These are phyloP conservation scores for Annulohypoxylon maeteangense DNA, from an alignment of 495 filamentous ascomycete genomes.

Conservation along the genomic window DNA sequence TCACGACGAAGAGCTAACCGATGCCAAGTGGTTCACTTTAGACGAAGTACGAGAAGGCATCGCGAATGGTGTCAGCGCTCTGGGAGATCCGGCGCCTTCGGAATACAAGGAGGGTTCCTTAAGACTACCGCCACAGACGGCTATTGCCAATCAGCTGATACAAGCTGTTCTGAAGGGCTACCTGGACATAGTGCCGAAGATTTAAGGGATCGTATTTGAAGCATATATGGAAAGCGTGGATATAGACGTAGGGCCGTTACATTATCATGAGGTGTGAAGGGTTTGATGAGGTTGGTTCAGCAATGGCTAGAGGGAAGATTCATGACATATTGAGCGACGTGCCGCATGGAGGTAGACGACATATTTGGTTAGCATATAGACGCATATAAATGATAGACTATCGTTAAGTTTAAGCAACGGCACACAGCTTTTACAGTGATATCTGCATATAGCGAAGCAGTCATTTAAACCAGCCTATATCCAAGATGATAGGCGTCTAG, in stretches of 20 bases:
- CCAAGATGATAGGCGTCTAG: too few relatives aligned
- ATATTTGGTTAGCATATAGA: neutral
- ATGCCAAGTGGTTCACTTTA: slow-evolving; percentile 85
- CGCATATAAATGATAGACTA: neutral
- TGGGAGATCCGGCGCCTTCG: slow-evolving; percentile 69
- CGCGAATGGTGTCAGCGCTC: slow-evolving; percentile 66
- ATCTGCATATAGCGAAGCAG: too few relatives aligned
- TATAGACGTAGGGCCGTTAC: neutral
- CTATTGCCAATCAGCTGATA: slow-evolving; percentile 81
- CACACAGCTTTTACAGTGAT: too few relatives aligned
- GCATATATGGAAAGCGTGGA: neutral
- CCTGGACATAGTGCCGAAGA: slow-evolving; percentile 51
- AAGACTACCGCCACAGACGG: slow-evolving; percentile 77
- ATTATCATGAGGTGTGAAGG: neutral
- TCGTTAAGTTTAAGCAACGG: too few relatives aligned
- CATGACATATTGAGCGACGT: neutral
- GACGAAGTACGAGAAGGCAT: slow-evolving; percentile 75
- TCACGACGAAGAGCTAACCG: slow-evolving; percentile 90
- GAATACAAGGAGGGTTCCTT: slow-evolving; percentile 79
- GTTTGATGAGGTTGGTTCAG: neutral
- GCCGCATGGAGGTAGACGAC: neutral
- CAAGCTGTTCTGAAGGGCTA: slow-evolving; percentile 58
- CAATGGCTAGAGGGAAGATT: neutral
- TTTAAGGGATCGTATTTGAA: slow-evolving; percentile 37
- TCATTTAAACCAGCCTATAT: too few relatives aligned